phyloP scores from a whole-genome alignment of 495 filamentous ascomycete species.

The Daldinia vernicosa region DNA sequence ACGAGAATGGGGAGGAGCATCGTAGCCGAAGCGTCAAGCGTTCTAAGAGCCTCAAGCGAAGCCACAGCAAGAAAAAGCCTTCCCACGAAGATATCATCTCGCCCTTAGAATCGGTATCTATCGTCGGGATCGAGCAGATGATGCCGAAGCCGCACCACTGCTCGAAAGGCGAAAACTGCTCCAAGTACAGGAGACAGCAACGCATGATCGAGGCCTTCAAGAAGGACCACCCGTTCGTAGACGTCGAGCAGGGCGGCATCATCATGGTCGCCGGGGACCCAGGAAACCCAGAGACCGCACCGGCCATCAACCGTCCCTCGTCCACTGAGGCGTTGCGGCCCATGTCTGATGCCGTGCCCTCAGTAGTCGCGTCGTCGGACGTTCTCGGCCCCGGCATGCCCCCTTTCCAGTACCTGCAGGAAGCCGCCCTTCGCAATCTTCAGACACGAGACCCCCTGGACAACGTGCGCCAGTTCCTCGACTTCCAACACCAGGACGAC shows the following conservation, averaged over 20 bases:
- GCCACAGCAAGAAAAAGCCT: slow-evolving; percentile 53
- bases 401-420: slow-evolving; percentile 72
- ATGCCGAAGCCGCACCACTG: slow-evolving; percentile 86
- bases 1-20: slow-evolving; percentile 45
- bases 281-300: slow-evolving; percentile 72
- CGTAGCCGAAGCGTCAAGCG: slow-evolving; percentile 54
- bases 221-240: slow-evolving; percentile 71
- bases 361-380: slow-evolving; percentile 90
- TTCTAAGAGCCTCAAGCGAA: slow-evolving; percentile 50
- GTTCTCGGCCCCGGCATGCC: slow-evolving; percentile 73
- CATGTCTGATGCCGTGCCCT: slow-evolving; percentile 72
- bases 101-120: slow-evolving; percentile 84
- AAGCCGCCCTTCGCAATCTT: slow-evolving; percentile 73
- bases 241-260: slow-evolving; percentile 64
- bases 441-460: slow-evolving; percentile 83
- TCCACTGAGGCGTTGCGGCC: slow-evolving; percentile 61
- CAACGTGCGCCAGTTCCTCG: slow-evolving; percentile 87
- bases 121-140: slow-evolving; percentile 90
- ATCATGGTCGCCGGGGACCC: slow-evolving; percentile 75
- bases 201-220: slow-evolving; percentile 71
- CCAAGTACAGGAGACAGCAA: slow-evolving; percentile 79
- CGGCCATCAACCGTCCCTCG: slow-evolving; percentile 51
- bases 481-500: slow-evolving; percentile 71
- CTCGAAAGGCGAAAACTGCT: slow-evolving; percentile 88
- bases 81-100: slow-evolving; percentile 70